Evolutionary conservation across 73 alveolate species (phyloP), one percentile per base, ranked within the genome.

Genomic region (Blepharisma stoltei): DNA sequence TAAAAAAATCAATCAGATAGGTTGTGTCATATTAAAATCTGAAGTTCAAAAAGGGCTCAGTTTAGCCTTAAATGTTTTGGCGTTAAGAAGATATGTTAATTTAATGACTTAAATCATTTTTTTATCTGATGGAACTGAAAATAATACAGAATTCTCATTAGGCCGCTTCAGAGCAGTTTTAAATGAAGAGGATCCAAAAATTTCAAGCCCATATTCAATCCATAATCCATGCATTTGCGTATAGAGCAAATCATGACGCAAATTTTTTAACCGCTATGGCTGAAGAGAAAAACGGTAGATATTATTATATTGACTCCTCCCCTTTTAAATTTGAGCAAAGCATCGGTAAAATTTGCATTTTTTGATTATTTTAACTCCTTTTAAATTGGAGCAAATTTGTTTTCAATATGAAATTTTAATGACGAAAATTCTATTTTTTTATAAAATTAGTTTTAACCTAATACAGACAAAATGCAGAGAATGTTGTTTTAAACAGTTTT

Each of bases 161-260:
- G 66, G 45, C 23, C 65, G 86, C n/a, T 67, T 78, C 37, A 84
- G 81, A 32, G 81, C 73, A 23, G 86, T 86, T 71, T 54, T 83
- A 21, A 68, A 75, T 55, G 60, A 83, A 45, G 73, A 78, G 8
- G 76, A 88, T 9, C 65, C 78, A 55, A 84, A 86, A 32, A 77
- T 84, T 14, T 32, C 41, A 0, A 32, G 41, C 3, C 73, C 46
- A 90, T 32, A 83, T 82, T 80, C 75, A 69, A 7, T 88, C 82
- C 45, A 81, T 87, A 46, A 7, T 88, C 82, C 45, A 81, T 87
- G 37, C 97, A 6, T 90, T 90, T 83, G 97, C 94, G 2, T 90
- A 90, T 83, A 95, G 97, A 44, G 91, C 67, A 8, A 90, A 90
- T 77, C 92, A 90, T 65, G 97, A 90, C 44, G 91, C 94, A n/a